A percentile compares a stretch with the other conserved stretches of the same genome.
These are phyloP conservation scores for Ceratobasidium sp. DNA, from an alignment of 1,284 basidiomycete species.

Conservation along the genomic window DNA sequence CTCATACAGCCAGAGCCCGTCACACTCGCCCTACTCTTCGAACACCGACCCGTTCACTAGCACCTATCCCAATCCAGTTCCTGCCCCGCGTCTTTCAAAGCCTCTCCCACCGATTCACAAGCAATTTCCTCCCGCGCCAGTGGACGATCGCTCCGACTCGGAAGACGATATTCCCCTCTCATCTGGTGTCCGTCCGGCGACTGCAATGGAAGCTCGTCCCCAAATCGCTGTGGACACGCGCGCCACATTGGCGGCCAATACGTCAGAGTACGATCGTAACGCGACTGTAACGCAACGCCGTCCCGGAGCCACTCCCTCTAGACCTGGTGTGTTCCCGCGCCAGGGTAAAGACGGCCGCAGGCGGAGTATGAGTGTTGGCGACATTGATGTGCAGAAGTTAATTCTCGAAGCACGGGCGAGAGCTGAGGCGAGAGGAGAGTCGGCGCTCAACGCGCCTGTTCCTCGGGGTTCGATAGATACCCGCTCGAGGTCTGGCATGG, in stretches of 20 bases:
- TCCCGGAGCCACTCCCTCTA: neutral
- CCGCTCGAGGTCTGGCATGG: neutral
- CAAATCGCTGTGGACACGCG: too few relatives aligned
- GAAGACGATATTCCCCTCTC: conserved; percentile 33
- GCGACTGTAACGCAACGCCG: conserved; percentile 27
- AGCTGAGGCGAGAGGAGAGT: conserved; percentile 14
- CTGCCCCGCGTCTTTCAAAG: conserved; percentile 11
- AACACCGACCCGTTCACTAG: conserved; percentile 14
- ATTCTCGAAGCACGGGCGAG: conserved; percentile 48
- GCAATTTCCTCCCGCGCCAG: conserved; percentile 31
- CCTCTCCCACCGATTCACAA: conserved; percentile 33
- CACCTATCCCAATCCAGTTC: conserved; percentile 7
- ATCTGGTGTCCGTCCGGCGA: neutral
- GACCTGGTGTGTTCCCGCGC: conserved; percentile 26
- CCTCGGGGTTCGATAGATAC: conserved; percentile 49
- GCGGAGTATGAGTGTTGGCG: conserved; percentile 78
- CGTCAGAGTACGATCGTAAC: neutral
- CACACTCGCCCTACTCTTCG: neutral
- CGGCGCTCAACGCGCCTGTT: conserved; percentile 33
- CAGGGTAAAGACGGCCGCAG: conserved; percentile 52
- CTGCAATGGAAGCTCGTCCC: conserved; percentile 5
- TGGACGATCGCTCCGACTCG: conserved; percentile 33
- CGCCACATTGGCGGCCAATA: too few relatives aligned
- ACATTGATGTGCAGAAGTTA: conserved; percentile 67
- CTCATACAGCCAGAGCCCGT: conserved; percentile 9